These are phyloP conservation scores for Agaricus sinodeliciosus DNA, from an alignment of 768 basidiomycete genomes.

Conservation along the genomic window DNA sequence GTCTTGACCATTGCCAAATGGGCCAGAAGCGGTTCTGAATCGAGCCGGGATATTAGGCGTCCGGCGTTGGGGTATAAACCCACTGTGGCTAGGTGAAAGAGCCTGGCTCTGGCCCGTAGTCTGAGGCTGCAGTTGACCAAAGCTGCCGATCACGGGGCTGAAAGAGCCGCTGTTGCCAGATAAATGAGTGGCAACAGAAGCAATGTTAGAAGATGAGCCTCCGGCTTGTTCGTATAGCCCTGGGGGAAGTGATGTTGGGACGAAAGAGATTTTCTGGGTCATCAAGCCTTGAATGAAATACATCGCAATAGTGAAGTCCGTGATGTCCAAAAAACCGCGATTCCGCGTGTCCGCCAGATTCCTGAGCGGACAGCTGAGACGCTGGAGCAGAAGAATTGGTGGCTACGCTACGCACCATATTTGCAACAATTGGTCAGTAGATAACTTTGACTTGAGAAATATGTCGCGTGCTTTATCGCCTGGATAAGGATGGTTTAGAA, in stretches of 20 bases:
- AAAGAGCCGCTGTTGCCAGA: constrained; percentile 60
- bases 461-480: constrained; percentile 87
- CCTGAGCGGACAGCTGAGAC: constrained; percentile 37
- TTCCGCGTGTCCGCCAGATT: constrained; percentile 92
- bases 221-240: constrained; percentile 81
- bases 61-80: constrained; percentile 24
- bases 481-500: constrained; percentile 19
- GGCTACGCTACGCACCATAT: constrained; percentile 64
- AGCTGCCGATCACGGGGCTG: constrained; percentile 43
- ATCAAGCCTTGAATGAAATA: constrained; percentile 92
- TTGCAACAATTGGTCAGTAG: constrained; percentile 80
- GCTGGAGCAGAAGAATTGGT: background rate
- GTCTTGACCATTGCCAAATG: constrained; percentile 21
- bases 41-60: constrained; percentile 35
- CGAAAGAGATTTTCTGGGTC: constrained; percentile 64
- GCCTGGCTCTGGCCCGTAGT: constrained; percentile 51
- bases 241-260: constrained; percentile 74
- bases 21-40: constrained; percentile 6
- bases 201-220: constrained; percentile 22
- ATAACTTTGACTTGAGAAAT: constrained; percentile 86
- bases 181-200: constrained; percentile 42
- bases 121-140: constrained; percentile 49
- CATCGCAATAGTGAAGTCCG: constrained; percentile 95
- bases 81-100: constrained; percentile 47
- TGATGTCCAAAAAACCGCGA: constrained; percentile 79